Base-by-base conservation (phyloP, 495 filamentous ascomycete species). In the Aspergillus sclerotioniger region DNA sequence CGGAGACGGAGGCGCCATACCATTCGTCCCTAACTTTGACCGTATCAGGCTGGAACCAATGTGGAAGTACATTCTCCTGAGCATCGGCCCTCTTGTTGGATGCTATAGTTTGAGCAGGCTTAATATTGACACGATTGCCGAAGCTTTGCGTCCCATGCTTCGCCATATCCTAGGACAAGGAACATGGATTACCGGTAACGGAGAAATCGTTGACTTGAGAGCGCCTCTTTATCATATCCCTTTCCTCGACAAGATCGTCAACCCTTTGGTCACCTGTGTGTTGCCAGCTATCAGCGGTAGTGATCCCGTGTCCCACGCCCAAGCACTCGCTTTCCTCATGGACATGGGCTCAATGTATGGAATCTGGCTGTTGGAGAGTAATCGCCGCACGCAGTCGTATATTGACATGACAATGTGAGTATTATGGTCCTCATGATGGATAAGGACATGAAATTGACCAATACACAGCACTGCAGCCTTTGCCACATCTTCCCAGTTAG, bases 301-400 rank as follows among this genome's bases (percentile, higher is more conserved):
- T 1, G 44, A 68, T 29, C 44, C 37, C 0, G 16, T 41, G 31
- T 58, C 57, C 2, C 28, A 53, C 4, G 29, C 49, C 3, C 65
- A 65, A 10, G 62, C 62, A 55, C 29, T 63, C 17, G 50, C 62
- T 0, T 65, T 68, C 25, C 41, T 68, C 20, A 37, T 57, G 5
- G 62, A 68, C 13, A 3, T 60, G 1, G 58, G 53, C 0, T 45
- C 59, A 7, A 12, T 65, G 3, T 65, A 60, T 29, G 60, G 29
- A 3, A 62, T 63, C 41, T 65, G 65, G 60, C n/a, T 65, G 28
- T 25, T 68, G 17, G 65, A 65, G 10, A 63, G 62, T 21, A 63
- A 55, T 35, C 62, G 65, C 1, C 35, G 56, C n/a, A 45, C 19
- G 0, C 41, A 61, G 29, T 45, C 53, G 6, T 41, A 43, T 20